Evolutionary conservation across 208 protist genomes (phyloP).

Genomic region (Sergeia podlipaevii): DNA sequence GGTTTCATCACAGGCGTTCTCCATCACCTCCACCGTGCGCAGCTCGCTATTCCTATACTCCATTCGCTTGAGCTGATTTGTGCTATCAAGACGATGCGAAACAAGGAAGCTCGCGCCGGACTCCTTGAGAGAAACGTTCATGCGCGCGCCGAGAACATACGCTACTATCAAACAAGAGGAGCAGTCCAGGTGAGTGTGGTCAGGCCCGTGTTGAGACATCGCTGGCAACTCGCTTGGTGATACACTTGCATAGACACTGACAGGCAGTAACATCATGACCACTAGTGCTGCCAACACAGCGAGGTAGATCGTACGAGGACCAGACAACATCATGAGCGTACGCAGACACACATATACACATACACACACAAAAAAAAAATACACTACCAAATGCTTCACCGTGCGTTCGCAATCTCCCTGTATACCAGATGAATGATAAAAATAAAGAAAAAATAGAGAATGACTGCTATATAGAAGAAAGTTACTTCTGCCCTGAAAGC

Average conservation of each 20-base stretch:
- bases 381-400: neutral
- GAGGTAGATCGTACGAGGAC: no score
- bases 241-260: no score
- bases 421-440: neutral
- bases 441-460: neutral
- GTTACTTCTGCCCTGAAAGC: neutral
- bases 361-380: conserved; percentile 9
- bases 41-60: conserved; percentile 66
- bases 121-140: conserved; percentile 59
- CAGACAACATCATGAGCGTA: no score
- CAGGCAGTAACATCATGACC: conserved; percentile 3
- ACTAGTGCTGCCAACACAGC: conserved; percentile 1
- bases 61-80: conserved; percentile 23
- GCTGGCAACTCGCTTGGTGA: no score
- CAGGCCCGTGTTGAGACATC: conserved; percentile 18
- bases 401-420: no score
- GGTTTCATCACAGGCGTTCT: conserved; percentile 45
- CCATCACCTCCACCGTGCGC: conserved; percentile 70
- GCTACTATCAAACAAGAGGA: conserved; percentile 74
- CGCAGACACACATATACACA: neutral
- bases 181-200: conserved; percentile 75
- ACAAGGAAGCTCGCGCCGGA: conserved; percentile 34
- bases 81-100: conserved; percentile 40
- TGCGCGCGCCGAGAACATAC: conserved; percentile 33
- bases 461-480: neutral